Conservation (phyloP, 2,329 filamentous ascomycete species). For the Fusarium devonianum region DNA sequence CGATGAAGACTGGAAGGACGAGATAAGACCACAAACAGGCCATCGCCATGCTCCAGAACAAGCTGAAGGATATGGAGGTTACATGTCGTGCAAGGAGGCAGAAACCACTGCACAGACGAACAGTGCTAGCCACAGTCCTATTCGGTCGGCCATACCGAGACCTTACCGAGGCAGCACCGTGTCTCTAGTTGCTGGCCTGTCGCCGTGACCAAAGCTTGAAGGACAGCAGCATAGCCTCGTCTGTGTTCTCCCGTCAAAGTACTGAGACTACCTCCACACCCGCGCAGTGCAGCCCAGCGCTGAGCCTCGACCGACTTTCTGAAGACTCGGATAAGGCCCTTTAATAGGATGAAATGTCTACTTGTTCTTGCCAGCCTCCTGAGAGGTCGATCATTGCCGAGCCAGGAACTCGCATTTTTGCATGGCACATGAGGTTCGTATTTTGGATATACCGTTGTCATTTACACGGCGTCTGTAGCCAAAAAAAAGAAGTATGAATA, state of each 20-base stretch:
- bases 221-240: constrained; percentile 54
- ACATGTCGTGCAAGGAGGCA: constrained; percentile 44
- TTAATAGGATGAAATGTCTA: constrained; percentile 39
- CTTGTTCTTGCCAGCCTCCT: constrained; percentile 3
- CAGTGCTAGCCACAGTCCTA: constrained; percentile 24
- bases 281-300: constrained; percentile 41
- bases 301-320: constrained; percentile 25
- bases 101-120: constrained; percentile 34
- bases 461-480: constrained; percentile 2
- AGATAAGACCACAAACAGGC: constrained; percentile 50
- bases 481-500: constrained; percentile 27
- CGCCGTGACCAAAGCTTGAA: constrained; percentile 49
- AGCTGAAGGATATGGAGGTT: constrained; percentile 48
- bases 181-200: constrained; percentile 21
- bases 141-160: constrained; percentile 28
- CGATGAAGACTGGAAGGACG: constrained; percentile 48
- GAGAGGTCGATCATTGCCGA: constrained; percentile 27
- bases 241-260: constrained; percentile 50
- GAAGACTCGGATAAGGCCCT: constrained; percentile 23
- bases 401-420: no score
- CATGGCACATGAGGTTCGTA: no score
- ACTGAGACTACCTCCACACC: constrained; percentile 47
- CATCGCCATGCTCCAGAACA: constrained; percentile 44
- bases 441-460: constrained; percentile 15
- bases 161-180: constrained; percentile 26